These are phyloP conservation scores for Pleurotus tuber-regium DNA, from an alignment of 768 basidiomycete species.

Conservation along the genomic window DNA sequence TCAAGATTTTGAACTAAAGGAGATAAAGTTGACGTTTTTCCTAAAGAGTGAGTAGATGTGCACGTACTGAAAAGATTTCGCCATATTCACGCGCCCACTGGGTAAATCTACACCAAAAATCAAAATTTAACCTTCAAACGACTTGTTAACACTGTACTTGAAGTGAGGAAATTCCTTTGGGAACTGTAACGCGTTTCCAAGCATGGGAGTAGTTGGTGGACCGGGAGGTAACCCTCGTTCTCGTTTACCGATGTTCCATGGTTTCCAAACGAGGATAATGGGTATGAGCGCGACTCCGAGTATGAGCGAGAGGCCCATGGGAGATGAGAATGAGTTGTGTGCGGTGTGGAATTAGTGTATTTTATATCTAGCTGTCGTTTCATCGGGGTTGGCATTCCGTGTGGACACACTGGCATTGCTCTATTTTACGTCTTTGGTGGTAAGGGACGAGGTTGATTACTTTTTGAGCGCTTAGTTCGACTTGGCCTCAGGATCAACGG, in stretches of 20 bases:
- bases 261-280: neutral
- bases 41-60: neutral
- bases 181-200: slow-evolving; percentile 23
- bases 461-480: too few relatives aligned
- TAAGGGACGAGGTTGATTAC: too few relatives aligned
- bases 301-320: too few relatives aligned
- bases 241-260: slow-evolving; percentile 9
- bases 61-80: slow-evolving; percentile 14
- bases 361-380: too few relatives aligned
- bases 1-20: slow-evolving; percentile 21
- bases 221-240: slow-evolving; percentile 20
- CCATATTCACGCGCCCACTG: slow-evolving; percentile 17
- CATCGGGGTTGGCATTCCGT: too few relatives aligned
- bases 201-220: slow-evolving; percentile 20
- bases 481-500: too few relatives aligned
- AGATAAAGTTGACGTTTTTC: neutral
- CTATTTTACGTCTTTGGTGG: too few relatives aligned
- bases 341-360: too few relatives aligned
- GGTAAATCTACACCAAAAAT: slow-evolving; percentile 9
- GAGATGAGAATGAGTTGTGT: too few relatives aligned
- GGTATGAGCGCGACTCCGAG: too few relatives aligned
- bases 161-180: slow-evolving; percentile 13
- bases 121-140: slow-evolving; percentile 2
- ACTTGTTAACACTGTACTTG: slow-evolving; percentile 9
- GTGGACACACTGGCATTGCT: too few relatives aligned